A percentile compares a stretch with the other conserved stretches of the same genome.
phyloP scores from a whole-genome alignment of 108 stramenopile genomes.

The Discostella pseudostelligera region DNA sequence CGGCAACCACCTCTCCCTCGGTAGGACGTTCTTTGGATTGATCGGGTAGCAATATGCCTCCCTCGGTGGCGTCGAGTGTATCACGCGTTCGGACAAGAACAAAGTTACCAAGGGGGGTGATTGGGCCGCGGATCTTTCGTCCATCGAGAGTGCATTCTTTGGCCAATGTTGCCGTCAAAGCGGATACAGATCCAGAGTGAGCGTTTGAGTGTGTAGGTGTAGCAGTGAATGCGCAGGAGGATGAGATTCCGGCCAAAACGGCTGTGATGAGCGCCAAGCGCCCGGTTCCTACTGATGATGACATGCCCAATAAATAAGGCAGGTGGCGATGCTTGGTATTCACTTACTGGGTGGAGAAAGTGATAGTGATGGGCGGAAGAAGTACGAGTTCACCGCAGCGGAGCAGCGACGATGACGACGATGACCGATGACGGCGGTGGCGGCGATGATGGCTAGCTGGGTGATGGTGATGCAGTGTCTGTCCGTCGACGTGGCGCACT shows the following conservation, averaged over 20 bases:
- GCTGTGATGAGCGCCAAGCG: constrained; percentile 6
- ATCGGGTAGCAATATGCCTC: constrained; percentile 91
- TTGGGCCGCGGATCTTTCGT: constrained; percentile 71
- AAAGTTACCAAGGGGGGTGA: constrained; percentile 86
- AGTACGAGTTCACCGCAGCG: no score
- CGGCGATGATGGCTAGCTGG: no score
- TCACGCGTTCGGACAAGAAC: constrained; percentile 83
- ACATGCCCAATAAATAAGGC: no score
- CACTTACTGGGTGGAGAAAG: neutral
- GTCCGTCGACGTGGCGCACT: no score
- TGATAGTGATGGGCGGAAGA: no score
- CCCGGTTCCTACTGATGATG: neutral
- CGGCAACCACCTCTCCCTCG: constrained; percentile 86
- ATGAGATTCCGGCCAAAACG: constrained; percentile 15
- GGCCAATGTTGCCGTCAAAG: constrained; percentile 11
- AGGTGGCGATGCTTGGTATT: neutral
- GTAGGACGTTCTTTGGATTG: constrained; percentile 88
- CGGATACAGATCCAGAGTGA: neutral
- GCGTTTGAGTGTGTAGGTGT: neutral
- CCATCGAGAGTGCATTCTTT: constrained; percentile 64
- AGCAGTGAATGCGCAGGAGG: constrained; percentile 17
- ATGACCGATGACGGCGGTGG: no score
- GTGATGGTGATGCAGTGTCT: no score
- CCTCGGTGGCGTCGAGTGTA: constrained; percentile 79
- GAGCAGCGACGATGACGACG: no score